Evolutionary conservation across 352 stramenopile species (phyloP).

Genomic region (Globisporangium carolinianum): DNA sequence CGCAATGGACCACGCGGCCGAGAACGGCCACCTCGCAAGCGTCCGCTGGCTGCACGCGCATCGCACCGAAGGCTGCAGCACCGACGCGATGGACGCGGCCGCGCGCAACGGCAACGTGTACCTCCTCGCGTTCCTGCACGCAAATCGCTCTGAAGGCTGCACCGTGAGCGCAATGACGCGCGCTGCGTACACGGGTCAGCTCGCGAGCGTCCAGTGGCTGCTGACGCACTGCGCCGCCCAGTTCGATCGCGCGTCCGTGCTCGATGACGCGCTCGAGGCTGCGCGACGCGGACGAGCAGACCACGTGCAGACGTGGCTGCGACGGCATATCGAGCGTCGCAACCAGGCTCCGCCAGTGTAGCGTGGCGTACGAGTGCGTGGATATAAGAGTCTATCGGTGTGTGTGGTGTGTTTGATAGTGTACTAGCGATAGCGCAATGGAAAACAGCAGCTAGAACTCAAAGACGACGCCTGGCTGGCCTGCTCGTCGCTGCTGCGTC

Average conservation of each 20-base stretch:
- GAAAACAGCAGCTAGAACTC: slow-evolving; percentile 6
- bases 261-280: slow-evolving; percentile 17
- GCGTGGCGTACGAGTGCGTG: background rate
- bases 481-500: too few species aligned
- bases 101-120: slow-evolving; percentile 31
- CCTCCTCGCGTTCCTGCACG: slow-evolving; percentile 26
- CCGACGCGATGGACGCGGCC: slow-evolving; percentile 35
- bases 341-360: background rate
- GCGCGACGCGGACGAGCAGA: slow-evolving; percentile 20
- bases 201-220: slow-evolving; percentile 28
- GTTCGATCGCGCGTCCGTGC: slow-evolving; percentile 12
- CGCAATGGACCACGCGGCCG: slow-evolving; percentile 43
- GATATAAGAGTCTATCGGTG: background rate
- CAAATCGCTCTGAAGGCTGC: slow-evolving; percentile 21
- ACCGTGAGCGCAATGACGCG: slow-evolving; percentile 13
- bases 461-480: slow-evolving; percentile 1
- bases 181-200: slow-evolving; percentile 15
- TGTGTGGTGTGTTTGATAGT: background rate
- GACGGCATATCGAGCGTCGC: slow-evolving; percentile 4
- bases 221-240: slow-evolving; percentile 15
- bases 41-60: slow-evolving; percentile 38
- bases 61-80: slow-evolving; percentile 27
- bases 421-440: background rate
- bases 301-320: slow-evolving; percentile 25
- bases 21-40: slow-evolving; percentile 28